Conservation (phyloP, 106 monocot species). For the Dendrobium nobile region DNA sequence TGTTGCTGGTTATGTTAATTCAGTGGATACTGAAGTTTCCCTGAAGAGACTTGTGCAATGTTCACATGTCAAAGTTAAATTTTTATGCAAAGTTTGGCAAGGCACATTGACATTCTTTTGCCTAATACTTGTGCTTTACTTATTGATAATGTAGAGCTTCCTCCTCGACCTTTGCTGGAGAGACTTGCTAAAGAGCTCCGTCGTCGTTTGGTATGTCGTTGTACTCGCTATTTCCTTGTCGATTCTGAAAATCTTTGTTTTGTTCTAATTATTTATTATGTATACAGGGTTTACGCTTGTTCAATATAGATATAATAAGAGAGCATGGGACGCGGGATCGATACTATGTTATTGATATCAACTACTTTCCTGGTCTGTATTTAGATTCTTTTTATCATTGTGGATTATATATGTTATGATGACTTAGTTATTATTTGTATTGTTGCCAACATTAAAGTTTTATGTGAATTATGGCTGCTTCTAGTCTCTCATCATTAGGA, state of each 20-base stretch:
- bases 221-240: not conserved
- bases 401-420: not conserved
- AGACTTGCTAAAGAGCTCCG: conserved; percentile 80
- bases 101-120: not conserved
- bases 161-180: conserved; percentile 75
- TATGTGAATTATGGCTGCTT: not conserved
- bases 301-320: conserved; percentile 92
- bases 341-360: conserved; percentile 91
- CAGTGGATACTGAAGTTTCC: not conserved
- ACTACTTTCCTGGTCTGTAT: conserved; percentile 79
- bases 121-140: conserved; percentile 4
- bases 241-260: not conserved
- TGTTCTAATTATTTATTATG: not conserved
- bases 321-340: conserved; percentile 67
- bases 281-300: conserved; percentile 66
- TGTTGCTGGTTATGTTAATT: not conserved
- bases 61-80: not conserved
- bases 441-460: not conserved
- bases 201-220: conserved; percentile 48
- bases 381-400: not conserved
- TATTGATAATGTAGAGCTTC: conserved; percentile 47
- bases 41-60: not conserved
- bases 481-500: not conserved
- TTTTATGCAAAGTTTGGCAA: not conserved
- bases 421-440: not conserved